A percentile compares a stretch with the other conserved stretches of the same genome.
These are phyloP conservation scores for Ustanciosporium gigantosporum DNA, from an alignment of 1,284 basidiomycete species.

Conservation along the genomic window DNA sequence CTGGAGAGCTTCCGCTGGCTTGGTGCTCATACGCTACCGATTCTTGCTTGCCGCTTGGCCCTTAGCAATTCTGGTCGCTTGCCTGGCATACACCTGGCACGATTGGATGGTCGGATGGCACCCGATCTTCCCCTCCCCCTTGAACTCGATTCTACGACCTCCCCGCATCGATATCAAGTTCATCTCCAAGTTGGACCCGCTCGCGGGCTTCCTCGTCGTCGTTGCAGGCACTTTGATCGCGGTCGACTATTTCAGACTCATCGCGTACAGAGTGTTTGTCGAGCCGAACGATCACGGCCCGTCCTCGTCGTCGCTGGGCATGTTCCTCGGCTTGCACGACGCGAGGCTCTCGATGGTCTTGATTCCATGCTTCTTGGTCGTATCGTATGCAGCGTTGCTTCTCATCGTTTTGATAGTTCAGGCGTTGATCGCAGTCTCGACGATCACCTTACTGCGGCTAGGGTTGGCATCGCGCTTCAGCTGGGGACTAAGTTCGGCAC, in stretches of 20 bases:
- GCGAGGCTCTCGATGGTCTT: conserved; percentile 9
- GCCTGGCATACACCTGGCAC: conserved; percentile 22
- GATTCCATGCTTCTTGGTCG: conserved; percentile 17
- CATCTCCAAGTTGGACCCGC: conserved; percentile 5
- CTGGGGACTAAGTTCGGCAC: conserved; percentile 12
- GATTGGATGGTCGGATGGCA: conserved; percentile 2
- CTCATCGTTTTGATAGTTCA: conserved; percentile 17
- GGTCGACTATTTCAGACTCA: conserved; percentile 15
- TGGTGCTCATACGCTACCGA: conserved; percentile 52
- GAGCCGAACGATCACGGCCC: conserved; percentile 11
- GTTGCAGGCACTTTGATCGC: conserved; percentile 2
- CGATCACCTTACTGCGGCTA: conserved; percentile 2
- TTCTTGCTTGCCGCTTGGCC: conserved; percentile 45
- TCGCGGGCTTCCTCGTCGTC: conserved; percentile 11
- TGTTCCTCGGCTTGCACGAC: conserved; percentile 24
- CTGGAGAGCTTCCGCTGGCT: conserved; percentile 46
- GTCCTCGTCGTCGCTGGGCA: conserved; percentile 18
- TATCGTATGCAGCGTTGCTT: conserved; percentile 22
- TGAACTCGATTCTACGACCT: conserved; percentile 11
- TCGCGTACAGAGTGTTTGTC: conserved; percentile 5
- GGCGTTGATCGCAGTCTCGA: conserved; percentile 12
- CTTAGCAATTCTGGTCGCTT: conserved; percentile 31
- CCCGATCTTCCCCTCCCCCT: conserved; percentile 9
- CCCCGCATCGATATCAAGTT: conserved; percentile 15
- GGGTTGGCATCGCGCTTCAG: conserved; percentile 8